Base-by-base conservation (phyloP, 1,284 basidiomycete species). In the Naganishia albida region DNA sequence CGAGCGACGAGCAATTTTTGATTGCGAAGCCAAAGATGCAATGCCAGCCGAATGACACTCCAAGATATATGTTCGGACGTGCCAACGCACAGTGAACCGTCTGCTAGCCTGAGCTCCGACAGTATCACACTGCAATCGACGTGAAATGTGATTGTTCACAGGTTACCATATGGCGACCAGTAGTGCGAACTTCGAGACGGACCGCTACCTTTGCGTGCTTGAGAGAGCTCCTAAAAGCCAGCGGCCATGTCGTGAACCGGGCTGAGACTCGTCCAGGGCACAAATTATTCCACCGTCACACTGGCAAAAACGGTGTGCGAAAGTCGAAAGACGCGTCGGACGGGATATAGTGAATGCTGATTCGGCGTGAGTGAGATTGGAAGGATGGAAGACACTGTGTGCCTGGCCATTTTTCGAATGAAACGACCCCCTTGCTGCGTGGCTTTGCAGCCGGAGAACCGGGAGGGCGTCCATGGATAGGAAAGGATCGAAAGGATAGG, bases 111-210 rank as follows among this genome's bases (percentile, higher is more conserved):
- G 46, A 49, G 46, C 43, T 56, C 42, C 52, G 25, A n/a, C 25
- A 60, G 46, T 39, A 25, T 60, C 40, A 38, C 57, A 50, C 57
- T 50, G 25, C 57, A 60, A 50, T 60, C 46, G 57, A 60, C 44
- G 57, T 50, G 57, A 53, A 53, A 50, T 50, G 34, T 50, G 57
- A 60, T 60, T 60, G 57, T 60, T 60, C 54, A 40, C 55, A 50
- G 34, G 51, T 53, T 20, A 53, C 51, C 51, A 53, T 23, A 53
- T 38, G 51, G 51, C 51, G 15, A 16, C 49, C 51, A 50, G 46
- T 49, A 40, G 57, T 60, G 57, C 48, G 28, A 50, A 50, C 44
- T 49, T 60, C 20, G 30, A 34, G 44, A 39, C 48, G 34, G 46
- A 60, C 46, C 23, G 56, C 38, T 50, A 48, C 46, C 57, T 50